Percentiles rank a stretch among this genome's conserved stretches.
Conservation (phyloP, 805 yeast genomes). For the Saccharomycopsis babjevae region DNA sequence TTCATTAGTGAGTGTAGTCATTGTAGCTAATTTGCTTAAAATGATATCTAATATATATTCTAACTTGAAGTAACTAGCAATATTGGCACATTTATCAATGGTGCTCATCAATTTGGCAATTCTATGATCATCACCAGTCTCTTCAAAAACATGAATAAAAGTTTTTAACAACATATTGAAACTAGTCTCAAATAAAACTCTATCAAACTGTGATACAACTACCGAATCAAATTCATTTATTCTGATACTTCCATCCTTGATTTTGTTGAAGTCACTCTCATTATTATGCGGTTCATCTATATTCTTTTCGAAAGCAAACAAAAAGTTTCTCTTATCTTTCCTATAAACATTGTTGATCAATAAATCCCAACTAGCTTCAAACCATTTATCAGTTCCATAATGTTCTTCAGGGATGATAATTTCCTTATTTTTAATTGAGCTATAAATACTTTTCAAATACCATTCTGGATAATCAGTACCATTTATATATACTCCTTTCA, state of each 20-base stretch:
- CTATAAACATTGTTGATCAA: constrained; percentile 40
- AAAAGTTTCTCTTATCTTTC: constrained; percentile 6
- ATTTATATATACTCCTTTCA: constrained; percentile 69
- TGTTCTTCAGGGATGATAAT: constrained; percentile 98
- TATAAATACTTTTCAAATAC: constrained; percentile 73
- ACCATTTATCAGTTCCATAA: constrained; percentile 85
- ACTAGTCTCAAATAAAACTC: constrained; percentile 52
- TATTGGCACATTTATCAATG: constrained; percentile 71
- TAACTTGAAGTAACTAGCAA: constrained; percentile 58
- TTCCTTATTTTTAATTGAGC: constrained; percentile 73
- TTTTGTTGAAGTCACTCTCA: constrained; percentile 1
- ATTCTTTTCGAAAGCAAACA: constrained; percentile 14
- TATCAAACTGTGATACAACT: constrained; percentile 51
- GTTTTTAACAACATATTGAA: constrained; percentile 63
- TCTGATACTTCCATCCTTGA: constrained; percentile 20
- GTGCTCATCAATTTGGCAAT: constrained; percentile 81
- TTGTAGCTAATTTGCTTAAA: constrained; percentile 52
- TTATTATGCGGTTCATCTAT: constrained; percentile 4
- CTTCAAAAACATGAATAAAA: constrained; percentile 66
- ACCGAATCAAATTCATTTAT: constrained; percentile 26
- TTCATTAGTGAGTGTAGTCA: constrained; percentile 50
- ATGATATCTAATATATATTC: constrained; percentile 52
- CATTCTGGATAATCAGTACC: constrained; percentile 72
- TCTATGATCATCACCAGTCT: constrained; percentile 84
- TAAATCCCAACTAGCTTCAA: constrained; percentile 79